Evolutionary conservation across 2,329 filamentous ascomycete species (phyloP).

Genomic region (Trichoderma guizhouense): DNA sequence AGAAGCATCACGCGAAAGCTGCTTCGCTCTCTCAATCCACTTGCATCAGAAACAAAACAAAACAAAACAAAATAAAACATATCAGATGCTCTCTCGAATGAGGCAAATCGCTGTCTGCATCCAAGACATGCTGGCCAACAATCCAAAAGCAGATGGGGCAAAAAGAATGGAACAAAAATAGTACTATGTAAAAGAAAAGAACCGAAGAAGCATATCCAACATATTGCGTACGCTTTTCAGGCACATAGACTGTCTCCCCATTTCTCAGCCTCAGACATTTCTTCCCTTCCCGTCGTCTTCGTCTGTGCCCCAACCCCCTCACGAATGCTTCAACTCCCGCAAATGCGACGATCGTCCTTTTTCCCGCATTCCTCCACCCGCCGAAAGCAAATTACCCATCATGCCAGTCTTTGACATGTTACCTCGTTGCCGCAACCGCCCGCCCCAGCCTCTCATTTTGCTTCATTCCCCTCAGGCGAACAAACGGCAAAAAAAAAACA

Average conservation of each 20-base stretch:
- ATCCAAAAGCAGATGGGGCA: not conserved
- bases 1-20: not conserved
- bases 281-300: not conserved
- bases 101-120: not conserved
- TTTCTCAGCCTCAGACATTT: not conserved
- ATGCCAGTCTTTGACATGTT: not conserved
- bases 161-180: not conserved
- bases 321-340: not conserved
- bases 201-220: not conserved
- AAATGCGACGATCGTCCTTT: not conserved
- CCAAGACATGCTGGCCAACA: not conserved
- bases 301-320: not conserved
- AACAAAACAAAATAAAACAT: not conserved
- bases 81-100: not conserved
- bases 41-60: not conserved
- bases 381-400: conserved; percentile 11
- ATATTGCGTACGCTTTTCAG: not conserved
- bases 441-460: not conserved
- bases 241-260: not conserved
- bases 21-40: not conserved
- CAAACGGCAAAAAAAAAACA: not conserved
- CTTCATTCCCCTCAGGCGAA: not conserved
- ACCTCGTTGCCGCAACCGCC: not conserved
- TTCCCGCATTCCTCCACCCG: not conserved
- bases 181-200: not conserved